Conservation (phyloP, 306 rosid species). For the Pyrus bretschneideri region DNA sequence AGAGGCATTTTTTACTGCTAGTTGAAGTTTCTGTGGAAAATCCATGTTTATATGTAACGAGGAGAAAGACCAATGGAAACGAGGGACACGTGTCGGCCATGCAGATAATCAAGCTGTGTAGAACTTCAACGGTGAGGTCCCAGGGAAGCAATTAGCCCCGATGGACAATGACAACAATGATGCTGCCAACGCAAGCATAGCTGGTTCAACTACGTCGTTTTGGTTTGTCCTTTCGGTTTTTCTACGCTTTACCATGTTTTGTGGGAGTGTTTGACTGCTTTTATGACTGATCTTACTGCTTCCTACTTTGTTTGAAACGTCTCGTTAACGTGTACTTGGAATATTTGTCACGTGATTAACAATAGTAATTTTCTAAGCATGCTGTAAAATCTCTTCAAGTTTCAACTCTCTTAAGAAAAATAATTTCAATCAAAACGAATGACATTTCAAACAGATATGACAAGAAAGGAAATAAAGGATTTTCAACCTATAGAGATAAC, state of each 20-base stretch:
- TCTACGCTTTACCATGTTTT: neutral
- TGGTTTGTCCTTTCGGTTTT: neutral
- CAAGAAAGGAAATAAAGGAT: no score
- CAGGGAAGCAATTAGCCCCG: neutral
- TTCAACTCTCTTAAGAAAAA: no score
- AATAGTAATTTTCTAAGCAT: no score
- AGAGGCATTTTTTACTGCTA: neutral
- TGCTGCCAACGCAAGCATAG: conserved; percentile 53
- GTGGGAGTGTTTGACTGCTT: neutral
- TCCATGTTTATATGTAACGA: neutral
- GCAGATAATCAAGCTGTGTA: conserved; percentile 25
- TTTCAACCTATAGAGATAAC: no score
- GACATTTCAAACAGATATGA: no score
- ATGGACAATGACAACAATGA: conserved; percentile 32
- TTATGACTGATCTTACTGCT: neutral
- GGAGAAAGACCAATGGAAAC: neutral
- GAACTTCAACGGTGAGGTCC: neutral
- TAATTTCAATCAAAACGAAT: no score
- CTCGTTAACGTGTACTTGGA: neutral
- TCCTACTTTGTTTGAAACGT: neutral
- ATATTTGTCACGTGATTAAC: neutral
- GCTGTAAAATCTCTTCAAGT: no score
- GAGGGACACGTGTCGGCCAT: conserved; percentile 43
- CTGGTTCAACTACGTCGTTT: conserved; percentile 45
- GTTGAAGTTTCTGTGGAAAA: conserved; percentile 1